These are phyloP conservation scores for Aspergillus leporis DNA, from an alignment of 495 filamentous ascomycete genomes.

Conservation along the genomic window DNA sequence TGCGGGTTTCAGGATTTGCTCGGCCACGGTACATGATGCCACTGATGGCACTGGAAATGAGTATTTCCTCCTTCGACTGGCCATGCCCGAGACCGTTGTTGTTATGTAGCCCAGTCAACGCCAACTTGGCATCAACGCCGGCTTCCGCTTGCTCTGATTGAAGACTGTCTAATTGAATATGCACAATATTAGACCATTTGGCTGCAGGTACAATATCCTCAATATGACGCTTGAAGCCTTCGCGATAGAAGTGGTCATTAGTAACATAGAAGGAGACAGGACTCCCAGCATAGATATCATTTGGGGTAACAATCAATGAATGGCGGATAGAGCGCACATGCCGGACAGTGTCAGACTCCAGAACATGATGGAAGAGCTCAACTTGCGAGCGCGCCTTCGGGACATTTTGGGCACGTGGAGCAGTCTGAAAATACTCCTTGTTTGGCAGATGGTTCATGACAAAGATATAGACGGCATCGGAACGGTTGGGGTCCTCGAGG, in stretches of 20 bases:
- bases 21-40: slow-evolving; percentile 35
- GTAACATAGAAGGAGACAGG: slow-evolving; percentile 56
- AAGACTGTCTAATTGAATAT: slow-evolving; percentile 30
- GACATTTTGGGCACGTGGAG: slow-evolving; percentile 6
- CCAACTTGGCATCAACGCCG: slow-evolving; percentile 46
- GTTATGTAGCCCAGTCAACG: slow-evolving; percentile 44
- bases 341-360: slow-evolving; percentile 29
- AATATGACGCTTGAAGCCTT: slow-evolving; percentile 45
- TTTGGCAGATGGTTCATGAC: slow-evolving; percentile 60
- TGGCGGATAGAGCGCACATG: slow-evolving; percentile 48
- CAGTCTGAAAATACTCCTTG: slow-evolving; percentile 27
- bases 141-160: slow-evolving; percentile 16
- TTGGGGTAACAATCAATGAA: slow-evolving; percentile 55
- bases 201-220: slow-evolving; percentile 41
- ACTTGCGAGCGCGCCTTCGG: slow-evolving; percentile 51
- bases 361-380: slow-evolving; percentile 59
- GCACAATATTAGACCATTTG: slow-evolving; percentile 40
- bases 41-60: slow-evolving; percentile 44
- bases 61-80: slow-evolving; percentile 42
- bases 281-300: slow-evolving; percentile 55
- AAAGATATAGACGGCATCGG: slow-evolving; percentile 57
- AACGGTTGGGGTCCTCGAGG: slow-evolving; percentile 42
- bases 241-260: slow-evolving; percentile 59
- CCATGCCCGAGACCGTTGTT: slow-evolving; percentile 61
- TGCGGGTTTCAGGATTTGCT: slow-evolving; percentile 24